Evolutionary conservation across 345 rosid genomes (phyloP).

Genomic region (Hibiscus syriacus): DNA sequence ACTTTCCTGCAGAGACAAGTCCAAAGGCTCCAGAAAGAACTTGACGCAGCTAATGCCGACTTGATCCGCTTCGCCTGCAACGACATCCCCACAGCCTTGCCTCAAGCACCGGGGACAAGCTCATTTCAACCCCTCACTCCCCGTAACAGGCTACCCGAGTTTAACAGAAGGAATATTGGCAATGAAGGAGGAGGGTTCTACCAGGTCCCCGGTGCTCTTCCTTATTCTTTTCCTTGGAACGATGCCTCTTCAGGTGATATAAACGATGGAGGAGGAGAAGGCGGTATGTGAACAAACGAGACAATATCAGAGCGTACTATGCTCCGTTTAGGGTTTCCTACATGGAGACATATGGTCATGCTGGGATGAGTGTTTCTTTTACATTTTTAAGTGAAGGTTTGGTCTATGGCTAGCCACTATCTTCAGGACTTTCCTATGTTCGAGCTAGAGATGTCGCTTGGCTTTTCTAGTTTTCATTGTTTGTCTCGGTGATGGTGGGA

Average conservation of each 20-base stretch:
- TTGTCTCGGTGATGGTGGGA: background rate
- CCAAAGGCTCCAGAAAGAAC: slow-evolving; percentile 86
- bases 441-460: slow-evolving; percentile 23
- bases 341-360: too few species aligned
- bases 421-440: slow-evolving; percentile 18
- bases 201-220: slow-evolving; percentile 17
- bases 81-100: slow-evolving; percentile 25
- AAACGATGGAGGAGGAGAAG: slow-evolving; percentile 52
- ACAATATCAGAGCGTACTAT: too few species aligned
- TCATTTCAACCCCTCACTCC: slow-evolving; percentile 25
- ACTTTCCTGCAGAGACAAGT: slow-evolving; percentile 88
- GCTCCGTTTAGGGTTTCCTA: too few species aligned
- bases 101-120: slow-evolving; percentile 28
- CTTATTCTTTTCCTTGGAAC: slow-evolving; percentile 43
- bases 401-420: slow-evolving; percentile 26
- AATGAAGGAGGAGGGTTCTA: slow-evolving; percentile 24
- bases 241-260: slow-evolving; percentile 33
- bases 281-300: too few species aligned
- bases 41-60: too few species aligned
- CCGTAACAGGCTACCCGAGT: slow-evolving; percentile 19
- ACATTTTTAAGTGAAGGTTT: too few species aligned
- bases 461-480: slow-evolving; percentile 1
- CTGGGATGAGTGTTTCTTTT: too few species aligned
- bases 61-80: too few species aligned
- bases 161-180: slow-evolving; percentile 24